Conservation (phyloP, 192 early-diverging fungal genomes). For the Backusella westeae region DNA sequence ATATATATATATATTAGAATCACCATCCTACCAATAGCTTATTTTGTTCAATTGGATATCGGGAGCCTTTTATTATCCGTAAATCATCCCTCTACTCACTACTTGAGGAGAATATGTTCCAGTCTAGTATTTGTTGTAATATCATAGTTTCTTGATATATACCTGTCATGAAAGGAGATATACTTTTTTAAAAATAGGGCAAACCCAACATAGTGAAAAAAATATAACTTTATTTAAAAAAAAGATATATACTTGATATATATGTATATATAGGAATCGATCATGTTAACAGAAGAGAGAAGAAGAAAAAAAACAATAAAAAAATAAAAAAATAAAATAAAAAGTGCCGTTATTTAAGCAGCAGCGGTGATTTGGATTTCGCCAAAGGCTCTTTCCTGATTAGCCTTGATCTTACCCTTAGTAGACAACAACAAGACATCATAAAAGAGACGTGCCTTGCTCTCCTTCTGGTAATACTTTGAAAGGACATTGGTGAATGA, state of each 20-base stretch:
- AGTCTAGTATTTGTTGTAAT: too few species aligned
- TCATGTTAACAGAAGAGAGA: neutral
- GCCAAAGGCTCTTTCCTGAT: constrained; percentile 79
- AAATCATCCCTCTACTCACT: too few species aligned
- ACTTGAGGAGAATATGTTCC: too few species aligned
- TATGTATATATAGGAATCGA: neutral
- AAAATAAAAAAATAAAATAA: neutral
- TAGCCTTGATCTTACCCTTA: constrained; percentile 77
- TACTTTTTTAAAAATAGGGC: too few species aligned
- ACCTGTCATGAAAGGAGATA: too few species aligned
- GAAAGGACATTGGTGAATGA: constrained; percentile 12
- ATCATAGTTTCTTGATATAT: too few species aligned
- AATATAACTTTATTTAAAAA: neutral
- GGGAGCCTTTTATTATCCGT: too few species aligned
- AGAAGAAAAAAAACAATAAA: neutral
- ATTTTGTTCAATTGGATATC: too few species aligned
- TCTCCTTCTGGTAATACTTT: constrained; percentile 52
- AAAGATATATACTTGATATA: constrained; percentile 3
- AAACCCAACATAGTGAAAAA: neutral
- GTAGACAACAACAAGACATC: constrained; percentile 90
- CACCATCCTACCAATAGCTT: too few species aligned
- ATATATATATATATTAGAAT: too few species aligned
- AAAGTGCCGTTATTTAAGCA: neutral
- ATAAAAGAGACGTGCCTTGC: constrained; percentile 87
- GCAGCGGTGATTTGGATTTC: constrained; percentile 70